These are phyloP conservation scores for Chlamydomonas sp. DNA, from an alignment of 139 green algal genomes.

Conservation along the genomic window DNA sequence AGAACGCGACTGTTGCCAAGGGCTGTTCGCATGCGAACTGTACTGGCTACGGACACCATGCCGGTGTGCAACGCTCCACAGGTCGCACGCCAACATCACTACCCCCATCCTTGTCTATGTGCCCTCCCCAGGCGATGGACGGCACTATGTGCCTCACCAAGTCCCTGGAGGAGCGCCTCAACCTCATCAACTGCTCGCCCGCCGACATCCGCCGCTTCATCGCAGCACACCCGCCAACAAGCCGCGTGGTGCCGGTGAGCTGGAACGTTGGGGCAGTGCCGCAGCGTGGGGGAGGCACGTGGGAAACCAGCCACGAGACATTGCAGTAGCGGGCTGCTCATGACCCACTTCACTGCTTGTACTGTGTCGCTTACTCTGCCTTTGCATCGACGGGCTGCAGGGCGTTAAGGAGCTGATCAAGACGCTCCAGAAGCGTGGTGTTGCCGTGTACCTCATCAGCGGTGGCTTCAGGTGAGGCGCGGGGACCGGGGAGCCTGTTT, in stretches of 20 bases:
- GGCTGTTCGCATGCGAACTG: no score
- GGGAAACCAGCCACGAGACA: neutral
- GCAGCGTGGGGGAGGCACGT: neutral
- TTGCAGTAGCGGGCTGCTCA: neutral
- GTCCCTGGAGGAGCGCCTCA: conserved; percentile 62
- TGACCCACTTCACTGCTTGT: neutral
- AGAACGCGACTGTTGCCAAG: no score
- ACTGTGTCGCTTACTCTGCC: neutral
- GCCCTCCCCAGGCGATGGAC: conserved; percentile 65
- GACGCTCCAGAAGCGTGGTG: conserved; percentile 59
- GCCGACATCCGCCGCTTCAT: conserved; percentile 66
- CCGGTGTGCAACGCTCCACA: no score
- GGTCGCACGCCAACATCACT: no score
- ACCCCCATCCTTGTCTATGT: no score
- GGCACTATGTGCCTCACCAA: conserved; percentile 63
- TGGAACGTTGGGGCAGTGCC: neutral
- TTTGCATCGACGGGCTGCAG: neutral
- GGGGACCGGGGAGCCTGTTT: neutral
- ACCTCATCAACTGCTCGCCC: conserved; percentile 58
- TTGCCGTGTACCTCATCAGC: conserved; percentile 76
- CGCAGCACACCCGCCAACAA: conserved; percentile 48
- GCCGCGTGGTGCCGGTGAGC: conserved; percentile 49
- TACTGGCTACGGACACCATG: no score
- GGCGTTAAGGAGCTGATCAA: conserved; percentile 64
- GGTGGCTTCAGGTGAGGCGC: conserved; percentile 63